Conservation (phyloP, 495 filamentous ascomycete genomes). For the Penicillium lagena region DNA sequence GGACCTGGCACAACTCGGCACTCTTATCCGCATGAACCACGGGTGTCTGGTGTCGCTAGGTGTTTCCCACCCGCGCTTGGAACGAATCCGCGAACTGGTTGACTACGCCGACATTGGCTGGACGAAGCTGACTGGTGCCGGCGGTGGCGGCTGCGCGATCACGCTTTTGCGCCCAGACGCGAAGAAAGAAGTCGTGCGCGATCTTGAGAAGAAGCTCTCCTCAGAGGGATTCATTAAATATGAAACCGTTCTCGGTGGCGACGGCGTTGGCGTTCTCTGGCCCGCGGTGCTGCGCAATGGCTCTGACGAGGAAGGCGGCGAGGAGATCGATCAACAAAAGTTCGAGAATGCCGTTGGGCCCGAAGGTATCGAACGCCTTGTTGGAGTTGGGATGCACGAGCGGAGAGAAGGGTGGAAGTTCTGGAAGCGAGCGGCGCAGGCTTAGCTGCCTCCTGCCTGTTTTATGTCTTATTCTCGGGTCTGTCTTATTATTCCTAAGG, state of each 20-base stretch:
- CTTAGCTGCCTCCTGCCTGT: background rate
- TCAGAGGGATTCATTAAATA: slow-evolving; percentile 76
- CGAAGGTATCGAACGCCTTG: slow-evolving; percentile 69
- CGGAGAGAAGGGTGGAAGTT: slow-evolving; percentile 89
- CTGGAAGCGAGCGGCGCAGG: slow-evolving; percentile 54
- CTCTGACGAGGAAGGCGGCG: slow-evolving; percentile 66
- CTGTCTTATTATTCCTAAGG: too few relatives aligned
- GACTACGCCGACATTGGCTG: slow-evolving; percentile 87
- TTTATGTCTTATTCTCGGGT: background rate
- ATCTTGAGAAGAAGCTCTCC: slow-evolving; percentile 61
- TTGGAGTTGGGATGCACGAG: slow-evolving; percentile 54
- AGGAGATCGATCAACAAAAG: slow-evolving; percentile 88
- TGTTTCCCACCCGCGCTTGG: slow-evolving; percentile 87
- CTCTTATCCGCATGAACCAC: slow-evolving; percentile 88
- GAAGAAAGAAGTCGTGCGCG: slow-evolving; percentile 41
- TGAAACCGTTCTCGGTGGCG: slow-evolving; percentile 80
- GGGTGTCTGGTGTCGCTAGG: slow-evolving; percentile 82
- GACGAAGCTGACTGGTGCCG: slow-evolving; percentile 95
- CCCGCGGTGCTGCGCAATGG: slow-evolving; percentile 78
- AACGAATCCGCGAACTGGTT: slow-evolving; percentile 86
- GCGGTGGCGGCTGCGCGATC: slow-evolving; percentile 92
- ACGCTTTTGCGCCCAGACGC: slow-evolving; percentile 70
- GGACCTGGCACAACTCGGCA: slow-evolving; percentile 64
- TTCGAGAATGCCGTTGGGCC: slow-evolving; percentile 77
- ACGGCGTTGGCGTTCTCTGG: slow-evolving; percentile 89